Evolutionary conservation across 2,329 filamentous ascomycete genomes (phyloP).

Genomic region (Xylariaceae sp.): DNA sequence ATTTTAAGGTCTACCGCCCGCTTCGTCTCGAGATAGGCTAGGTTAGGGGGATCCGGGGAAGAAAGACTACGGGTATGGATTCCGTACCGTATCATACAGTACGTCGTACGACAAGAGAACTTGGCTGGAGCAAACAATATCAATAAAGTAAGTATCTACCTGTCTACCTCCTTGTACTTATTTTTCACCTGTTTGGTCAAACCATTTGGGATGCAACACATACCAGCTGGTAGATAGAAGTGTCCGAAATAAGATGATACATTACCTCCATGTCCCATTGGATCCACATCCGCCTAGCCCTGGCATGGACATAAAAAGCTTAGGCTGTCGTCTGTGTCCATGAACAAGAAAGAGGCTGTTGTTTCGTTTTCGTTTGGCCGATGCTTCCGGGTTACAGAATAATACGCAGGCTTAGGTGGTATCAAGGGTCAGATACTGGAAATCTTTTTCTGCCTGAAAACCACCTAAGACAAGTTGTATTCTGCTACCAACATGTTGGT

Average conservation of each 20-base stretch:
- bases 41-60: neutral
- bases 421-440: neutral
- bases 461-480: neutral
- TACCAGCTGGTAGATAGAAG: neutral
- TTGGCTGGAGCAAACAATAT: constrained; percentile 2
- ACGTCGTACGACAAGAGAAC: neutral
- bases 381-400: no score
- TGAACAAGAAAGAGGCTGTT: neutral
- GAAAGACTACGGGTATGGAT: constrained; percentile 7
- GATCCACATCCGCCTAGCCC: neutral
- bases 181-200: neutral
- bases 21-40: neutral
- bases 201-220: neutral
- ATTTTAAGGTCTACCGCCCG: neutral
- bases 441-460: neutral
- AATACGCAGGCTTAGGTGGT: no score
- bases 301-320: neutral
- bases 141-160: neutral
- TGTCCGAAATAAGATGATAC: neutral
- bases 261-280: neutral
- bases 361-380: neutral
- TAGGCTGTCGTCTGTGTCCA: neutral
- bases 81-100: neutral
- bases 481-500: neutral
- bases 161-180: neutral